These are phyloP conservation scores for Staphylotrichum tortipilum DNA, from an alignment of 495 filamentous ascomycete genomes.

Conservation along the genomic window DNA sequence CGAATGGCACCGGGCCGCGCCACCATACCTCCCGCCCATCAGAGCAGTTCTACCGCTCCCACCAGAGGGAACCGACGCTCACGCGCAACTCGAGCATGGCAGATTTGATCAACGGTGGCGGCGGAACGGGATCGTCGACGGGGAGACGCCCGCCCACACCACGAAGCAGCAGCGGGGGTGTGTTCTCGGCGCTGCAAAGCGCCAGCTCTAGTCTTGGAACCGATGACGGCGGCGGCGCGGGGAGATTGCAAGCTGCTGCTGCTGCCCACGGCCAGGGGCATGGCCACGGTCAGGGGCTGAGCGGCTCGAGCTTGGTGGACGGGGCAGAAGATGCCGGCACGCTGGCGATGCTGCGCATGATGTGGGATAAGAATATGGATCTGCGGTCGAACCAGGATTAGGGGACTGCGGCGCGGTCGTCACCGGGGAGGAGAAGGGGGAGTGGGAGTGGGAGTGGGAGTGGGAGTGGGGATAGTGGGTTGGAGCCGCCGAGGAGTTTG, in stretches of 20 bases:
- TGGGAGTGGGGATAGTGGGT: no score
- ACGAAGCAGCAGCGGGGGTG: background rate
- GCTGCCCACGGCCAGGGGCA: no score
- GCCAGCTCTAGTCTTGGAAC: slow-evolving; percentile 33
- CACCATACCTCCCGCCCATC: slow-evolving; percentile 8
- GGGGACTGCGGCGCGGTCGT: no score
- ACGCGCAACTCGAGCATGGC: slow-evolving; percentile 3
- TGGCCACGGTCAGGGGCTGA: slow-evolving; percentile 24
- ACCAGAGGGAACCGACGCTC: background rate
- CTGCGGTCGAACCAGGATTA: slow-evolving; percentile 45
- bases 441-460: no score
- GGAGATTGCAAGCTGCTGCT: no score
- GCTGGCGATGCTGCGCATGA: slow-evolving; percentile 37
- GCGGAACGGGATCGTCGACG: no score
- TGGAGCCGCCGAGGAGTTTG: no score
- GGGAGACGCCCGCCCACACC: no score
- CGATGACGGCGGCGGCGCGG: slow-evolving; percentile 18
- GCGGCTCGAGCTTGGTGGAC: slow-evolving; percentile 35
- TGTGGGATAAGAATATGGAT: slow-evolving; percentile 49
- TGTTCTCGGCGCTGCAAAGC: slow-evolving; percentile 23
- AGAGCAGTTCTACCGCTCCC: background rate
- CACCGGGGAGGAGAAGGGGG: no score
- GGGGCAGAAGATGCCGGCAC: slow-evolving; percentile 38
- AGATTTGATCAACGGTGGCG: background rate
- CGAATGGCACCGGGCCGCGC: slow-evolving; percentile 6